These are phyloP conservation scores for Alternaria incomplexa DNA, from an alignment of 2,329 filamentous ascomycete species.

Conservation along the genomic window DNA sequence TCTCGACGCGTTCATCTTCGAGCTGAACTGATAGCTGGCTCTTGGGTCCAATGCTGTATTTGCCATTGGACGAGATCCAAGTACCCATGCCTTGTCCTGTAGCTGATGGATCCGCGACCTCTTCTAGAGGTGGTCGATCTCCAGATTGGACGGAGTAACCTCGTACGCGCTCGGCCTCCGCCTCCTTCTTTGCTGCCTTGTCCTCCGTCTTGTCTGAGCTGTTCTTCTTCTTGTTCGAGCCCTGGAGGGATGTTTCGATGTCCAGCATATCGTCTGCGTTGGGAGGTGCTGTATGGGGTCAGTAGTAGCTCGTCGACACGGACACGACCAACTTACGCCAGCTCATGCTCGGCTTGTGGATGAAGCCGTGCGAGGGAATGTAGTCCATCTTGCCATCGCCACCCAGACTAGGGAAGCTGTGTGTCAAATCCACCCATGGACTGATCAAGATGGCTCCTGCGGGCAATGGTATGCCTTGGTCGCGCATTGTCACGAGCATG, in stretches of 20 bases:
- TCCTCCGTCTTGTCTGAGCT: constrained; percentile 26
- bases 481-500: constrained; percentile 79
- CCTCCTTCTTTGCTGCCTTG: constrained; percentile 44
- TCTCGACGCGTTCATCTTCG: constrained; percentile 67
- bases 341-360: constrained; percentile 85
- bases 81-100: constrained; percentile 10
- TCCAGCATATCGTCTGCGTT: constrained; percentile 74
- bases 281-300: constrained; percentile 65
- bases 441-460: constrained; percentile 90
- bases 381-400: constrained; percentile 79
- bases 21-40: constrained; percentile 68
- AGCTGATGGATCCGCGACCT: constrained; percentile 10
- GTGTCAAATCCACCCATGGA: constrained; percentile 94
- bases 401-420: constrained; percentile 91
- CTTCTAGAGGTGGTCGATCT: constrained; percentile 24
- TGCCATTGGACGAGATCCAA: constrained; percentile 41
- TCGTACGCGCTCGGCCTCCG: constrained; percentile 40
- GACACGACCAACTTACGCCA: constrained; percentile 64
- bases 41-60: constrained; percentile 45
- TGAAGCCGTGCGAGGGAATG: constrained; percentile 85
- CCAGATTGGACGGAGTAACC: constrained; percentile 40
- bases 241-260: constrained; percentile 42
- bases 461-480: constrained; percentile 81
- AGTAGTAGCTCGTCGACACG: background rate
- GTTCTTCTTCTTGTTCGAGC: constrained; percentile 4